These are phyloP conservation scores for Salvia hispanica DNA, from an alignment of 257 asterid genomes.

Conservation along the genomic window DNA sequence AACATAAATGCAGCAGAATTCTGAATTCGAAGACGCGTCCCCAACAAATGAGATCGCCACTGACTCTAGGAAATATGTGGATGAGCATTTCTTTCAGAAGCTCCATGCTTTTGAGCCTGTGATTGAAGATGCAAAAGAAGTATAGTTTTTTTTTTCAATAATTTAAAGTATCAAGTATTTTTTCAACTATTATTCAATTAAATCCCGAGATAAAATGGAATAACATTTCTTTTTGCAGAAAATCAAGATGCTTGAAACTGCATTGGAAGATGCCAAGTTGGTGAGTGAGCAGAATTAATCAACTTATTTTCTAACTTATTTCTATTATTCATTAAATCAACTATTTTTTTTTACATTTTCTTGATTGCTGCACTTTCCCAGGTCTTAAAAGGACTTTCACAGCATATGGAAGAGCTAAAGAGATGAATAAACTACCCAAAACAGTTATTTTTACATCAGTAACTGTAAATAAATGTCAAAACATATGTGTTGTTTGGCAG, in stretches of 20 bases:
- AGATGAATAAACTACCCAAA: slow-evolving; percentile 25
- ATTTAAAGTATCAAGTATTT: background rate
- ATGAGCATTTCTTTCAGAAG: slow-evolving; percentile 37
- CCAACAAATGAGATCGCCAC: slow-evolving; percentile 13
- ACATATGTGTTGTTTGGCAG: background rate
- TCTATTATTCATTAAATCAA: background rate
- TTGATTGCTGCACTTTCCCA: slow-evolving; percentile 11
- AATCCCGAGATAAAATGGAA: background rate
- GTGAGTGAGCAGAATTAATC: slow-evolving; percentile 38
- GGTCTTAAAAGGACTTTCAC: slow-evolving; percentile 60
- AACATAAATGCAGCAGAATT: slow-evolving; percentile 35
- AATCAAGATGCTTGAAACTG: slow-evolving; percentile 58
- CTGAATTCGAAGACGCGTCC: slow-evolving; percentile 33
- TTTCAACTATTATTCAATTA: background rate
- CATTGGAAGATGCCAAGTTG: slow-evolving; percentile 60
- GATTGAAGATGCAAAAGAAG: slow-evolving; percentile 49
- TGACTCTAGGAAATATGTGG: background rate
- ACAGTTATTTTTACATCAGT: background rate
- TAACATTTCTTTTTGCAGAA: slow-evolving; percentile 41
- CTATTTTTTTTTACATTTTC: background rate
- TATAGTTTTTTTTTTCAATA: slow-evolving; percentile 5
- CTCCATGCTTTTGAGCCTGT: slow-evolving; percentile 49
- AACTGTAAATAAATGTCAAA: background rate
- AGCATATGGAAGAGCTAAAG: slow-evolving; percentile 57
- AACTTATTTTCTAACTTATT: background rate